Conservation (phyloP, 176 grass and related monocot genomes). For the Otatea glauca region DNA sequence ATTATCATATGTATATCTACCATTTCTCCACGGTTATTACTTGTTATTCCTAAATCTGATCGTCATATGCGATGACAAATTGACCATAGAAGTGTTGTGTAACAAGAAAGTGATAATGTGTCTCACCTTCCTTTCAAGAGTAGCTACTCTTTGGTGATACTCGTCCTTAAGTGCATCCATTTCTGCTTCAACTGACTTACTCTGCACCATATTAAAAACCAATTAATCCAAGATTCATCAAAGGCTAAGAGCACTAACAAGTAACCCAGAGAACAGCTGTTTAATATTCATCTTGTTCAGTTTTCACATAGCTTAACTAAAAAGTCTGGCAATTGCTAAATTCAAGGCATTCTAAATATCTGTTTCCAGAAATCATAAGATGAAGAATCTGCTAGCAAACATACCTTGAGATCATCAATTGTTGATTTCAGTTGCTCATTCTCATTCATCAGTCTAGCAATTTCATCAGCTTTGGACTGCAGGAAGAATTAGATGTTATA, state of each 20-base stretch:
- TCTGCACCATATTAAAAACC: slow-evolving; percentile 56
- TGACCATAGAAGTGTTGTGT: neutral
- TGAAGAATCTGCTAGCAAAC: slow-evolving; percentile 32
- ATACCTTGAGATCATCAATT: slow-evolving; percentile 95
- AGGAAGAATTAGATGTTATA: slow-evolving; percentile 37
- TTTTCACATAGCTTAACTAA: slow-evolving; percentile 28
- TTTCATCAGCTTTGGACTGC: slow-evolving; percentile 98
- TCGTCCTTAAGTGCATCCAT: slow-evolving; percentile 88
- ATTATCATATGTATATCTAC: neutral
- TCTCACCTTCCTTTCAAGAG: slow-evolving; percentile 97
- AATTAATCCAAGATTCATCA: slow-evolving; percentile 29
- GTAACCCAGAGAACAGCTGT: neutral
- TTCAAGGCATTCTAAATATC: neutral
- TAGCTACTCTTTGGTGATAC: slow-evolving; percentile 92
- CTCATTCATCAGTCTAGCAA: slow-evolving; percentile 93
- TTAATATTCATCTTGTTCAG: slow-evolving; percentile 21
- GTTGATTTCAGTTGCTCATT: slow-evolving; percentile 83
- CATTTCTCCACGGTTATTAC: neutral
- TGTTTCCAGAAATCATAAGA: slow-evolving; percentile 35
- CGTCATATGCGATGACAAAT: neutral
- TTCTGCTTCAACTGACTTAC: slow-evolving; percentile 77
- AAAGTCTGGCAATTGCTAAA: neutral
- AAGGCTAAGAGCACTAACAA: neutral
- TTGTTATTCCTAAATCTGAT: slow-evolving; percentile 26
- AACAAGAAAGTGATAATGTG: slow-evolving; percentile 19